Base-by-base conservation (phyloP, 2,329 filamentous ascomycete genomes). In the Fusarium foetens region DNA sequence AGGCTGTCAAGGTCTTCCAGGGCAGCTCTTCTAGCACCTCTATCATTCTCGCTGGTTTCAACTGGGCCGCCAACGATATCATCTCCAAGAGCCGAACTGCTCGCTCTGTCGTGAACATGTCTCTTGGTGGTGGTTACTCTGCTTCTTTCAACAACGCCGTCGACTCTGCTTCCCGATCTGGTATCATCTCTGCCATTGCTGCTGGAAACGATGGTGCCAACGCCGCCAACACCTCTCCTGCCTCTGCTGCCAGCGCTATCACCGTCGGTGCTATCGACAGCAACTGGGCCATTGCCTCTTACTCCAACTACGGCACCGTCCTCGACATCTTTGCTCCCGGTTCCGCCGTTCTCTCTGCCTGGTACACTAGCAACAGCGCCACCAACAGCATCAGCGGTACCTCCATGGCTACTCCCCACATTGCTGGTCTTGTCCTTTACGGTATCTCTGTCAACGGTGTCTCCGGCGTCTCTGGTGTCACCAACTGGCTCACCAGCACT, bases 391-490 rank as follows among this genome's bases (percentile, higher is more conserved):
- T 90, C 76, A 86, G 83, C 19, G 90, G 90, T 39, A 92, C 90
- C 16, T 89, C 86, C n/a, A 91, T 91, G 89, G 88, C 90, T 8
- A 81, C 84, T 7, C 90, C 90, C 2, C 89, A 91, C 76, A 83
- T 92, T 66, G 84, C 86, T 36, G 90, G 90, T 31, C 81, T 92
- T 29, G 88, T 72, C 27, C 78, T 83, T 19, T 85, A 85, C 76
- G 78, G 82, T 49, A 81, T 90, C 61, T 82, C 82, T 14, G 80
- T 88, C 19, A 79, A 86, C 63, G 81, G 81, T 41, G 41, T 78
- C 38, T 76, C 74, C 52, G 79, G 78, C 29, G 72, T 78, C 41
- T 52, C 66, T 43, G 83, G 78, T 41, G 81, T 89, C 48, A 82
- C 81, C 60, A 68, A 77, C 67, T 80, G 83, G 70, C 81, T 89